Evolutionary conservation across 2,329 filamentous ascomycete species (phyloP), one percentile per base, ranked within the genome.

Genomic region (Pseudocercospora fijiensis): DNA sequence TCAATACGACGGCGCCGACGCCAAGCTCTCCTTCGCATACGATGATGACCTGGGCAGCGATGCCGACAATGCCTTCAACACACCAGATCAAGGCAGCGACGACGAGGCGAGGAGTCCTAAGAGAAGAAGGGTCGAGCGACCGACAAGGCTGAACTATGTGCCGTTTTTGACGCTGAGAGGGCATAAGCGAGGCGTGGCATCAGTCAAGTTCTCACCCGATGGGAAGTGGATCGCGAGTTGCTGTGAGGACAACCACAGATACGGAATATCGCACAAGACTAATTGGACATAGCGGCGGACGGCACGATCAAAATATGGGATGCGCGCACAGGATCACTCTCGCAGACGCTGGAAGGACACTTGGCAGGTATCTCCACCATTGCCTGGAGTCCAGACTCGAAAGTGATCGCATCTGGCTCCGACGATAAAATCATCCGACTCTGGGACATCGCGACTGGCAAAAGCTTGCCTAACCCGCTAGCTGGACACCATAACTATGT

Each of bases 391-490:
- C 93, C 94, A 0, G 92, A 98, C 76, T 92, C 90, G 65, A 88
- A 88, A 70, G 91, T 90, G 2, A 84, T 99, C 53, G 95, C 94
- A 3, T 94, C 91, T 9, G 95, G 94, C 24, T 94, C 91, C 4
- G 95, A 99, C 78, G 95, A 99, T 83, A 99, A 99, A 79, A 88
- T 90, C 0, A 98, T 99, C 67, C 87, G 95, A 2, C 81, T 99
- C 0, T 99, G 95, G 95, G 91, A 97, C 71, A 80, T 85, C 3
- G 72, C 80, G 18, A 85, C 84, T 7, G 85, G 85, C 18, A 83
- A 85, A 73, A 80, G 84, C 27, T 83, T 87, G 60, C 83, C 84
- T 0, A 83, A 81, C 22, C 83, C 85, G 1, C 82, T 98, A 69
- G 83, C 90, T 24, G 94, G 95, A 2, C 95, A 99, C 73, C 92